phyloP scores from a whole-genome alignment of 495 filamentous ascomycete genomes.

The Aspergillus panamensis region DNA sequence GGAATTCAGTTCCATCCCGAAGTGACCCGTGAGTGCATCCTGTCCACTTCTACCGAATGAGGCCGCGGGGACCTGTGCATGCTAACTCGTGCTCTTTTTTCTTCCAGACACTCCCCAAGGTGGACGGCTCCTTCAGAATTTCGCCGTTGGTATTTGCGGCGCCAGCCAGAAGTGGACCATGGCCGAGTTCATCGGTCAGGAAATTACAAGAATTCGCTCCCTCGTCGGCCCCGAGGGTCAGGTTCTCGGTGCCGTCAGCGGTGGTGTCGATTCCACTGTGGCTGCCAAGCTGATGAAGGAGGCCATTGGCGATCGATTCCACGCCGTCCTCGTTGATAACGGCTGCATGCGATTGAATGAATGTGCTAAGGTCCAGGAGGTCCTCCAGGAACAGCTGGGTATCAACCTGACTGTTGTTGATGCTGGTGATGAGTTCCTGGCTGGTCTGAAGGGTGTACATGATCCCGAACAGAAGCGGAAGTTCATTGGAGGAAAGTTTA shows the following conservation, averaged over 20 bases:
- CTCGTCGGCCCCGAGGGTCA: constrained; percentile 76
- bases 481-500: constrained; percentile 82
- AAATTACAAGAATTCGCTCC: constrained; percentile 69
- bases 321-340: constrained; percentile 86
- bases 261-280: constrained; percentile 89
- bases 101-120: constrained; percentile 44
- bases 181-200: constrained; percentile 72
- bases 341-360: constrained; percentile 86
- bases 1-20: constrained; percentile 85
- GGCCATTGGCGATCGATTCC: constrained; percentile 82
- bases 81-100: not conserved
- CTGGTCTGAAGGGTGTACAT: constrained; percentile 64
- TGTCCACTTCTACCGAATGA: not conserved
- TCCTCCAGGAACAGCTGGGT: constrained; percentile 69
- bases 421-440: constrained; percentile 70
- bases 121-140: constrained; percentile 63
- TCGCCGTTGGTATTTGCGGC: constrained; percentile 74
- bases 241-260: constrained; percentile 81
- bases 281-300: constrained; percentile 81
- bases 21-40: constrained; percentile 47
- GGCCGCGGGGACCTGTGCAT: not conserved
- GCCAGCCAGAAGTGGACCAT: constrained; percentile 77
- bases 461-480: constrained; percentile 94
- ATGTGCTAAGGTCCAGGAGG: constrained; percentile 72
- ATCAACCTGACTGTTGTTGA: constrained; percentile 91